phyloP scores from a whole-genome alignment of 2,329 filamentous ascomycete species.

The Tolypocladium guangdongense region DNA sequence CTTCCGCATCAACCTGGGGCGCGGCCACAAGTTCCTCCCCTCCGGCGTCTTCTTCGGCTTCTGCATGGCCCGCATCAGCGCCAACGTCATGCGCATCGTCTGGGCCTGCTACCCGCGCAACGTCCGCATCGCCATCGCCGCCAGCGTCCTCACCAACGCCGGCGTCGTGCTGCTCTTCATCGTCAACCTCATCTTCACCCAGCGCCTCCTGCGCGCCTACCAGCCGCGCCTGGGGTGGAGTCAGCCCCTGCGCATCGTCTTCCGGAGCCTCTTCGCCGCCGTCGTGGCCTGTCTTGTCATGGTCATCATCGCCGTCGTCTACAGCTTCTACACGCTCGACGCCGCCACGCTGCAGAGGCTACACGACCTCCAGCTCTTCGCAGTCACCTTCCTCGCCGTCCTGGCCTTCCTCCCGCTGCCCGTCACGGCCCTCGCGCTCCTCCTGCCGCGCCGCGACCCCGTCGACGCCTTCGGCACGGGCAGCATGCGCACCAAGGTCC shows the following conservation, averaged over 20 bases:
- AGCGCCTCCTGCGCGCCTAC: conserved; percentile 62
- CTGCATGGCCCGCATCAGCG: conserved; percentile 41
- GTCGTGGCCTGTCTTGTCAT: conserved; percentile 51
- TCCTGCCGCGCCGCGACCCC: conserved; percentile 32
- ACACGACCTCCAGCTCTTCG: conserved; percentile 53
- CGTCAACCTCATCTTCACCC: conserved; percentile 66
- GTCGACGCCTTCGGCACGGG: conserved; percentile 49
- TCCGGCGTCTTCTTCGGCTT: conserved; percentile 48
- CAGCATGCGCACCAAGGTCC: conserved; percentile 54
- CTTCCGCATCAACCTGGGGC: conserved; percentile 36
- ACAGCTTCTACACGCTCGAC: conserved; percentile 57
- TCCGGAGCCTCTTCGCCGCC: conserved; percentile 47
- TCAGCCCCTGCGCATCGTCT: conserved; percentile 33
- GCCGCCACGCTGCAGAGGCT: conserved; percentile 35
- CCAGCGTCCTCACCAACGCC: conserved; percentile 59
- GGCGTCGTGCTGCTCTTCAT: conserved; percentile 68
- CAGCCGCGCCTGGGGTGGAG: conserved; percentile 65
- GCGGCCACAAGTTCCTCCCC: conserved; percentile 48
- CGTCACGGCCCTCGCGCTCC: conserved; percentile 38
- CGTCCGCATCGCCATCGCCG: conserved; percentile 40
- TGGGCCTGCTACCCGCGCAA: conserved; percentile 35
- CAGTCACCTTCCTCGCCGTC: conserved; percentile 49
- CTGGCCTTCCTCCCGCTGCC: conserved; percentile 53
- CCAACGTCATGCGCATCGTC: conserved; percentile 40
- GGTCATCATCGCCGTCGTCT: conserved; percentile 53